Evolutionary conservation across 352 stramenopile genomes (phyloP).

Genomic region (Phytopythium chamaehyphon): DNA sequence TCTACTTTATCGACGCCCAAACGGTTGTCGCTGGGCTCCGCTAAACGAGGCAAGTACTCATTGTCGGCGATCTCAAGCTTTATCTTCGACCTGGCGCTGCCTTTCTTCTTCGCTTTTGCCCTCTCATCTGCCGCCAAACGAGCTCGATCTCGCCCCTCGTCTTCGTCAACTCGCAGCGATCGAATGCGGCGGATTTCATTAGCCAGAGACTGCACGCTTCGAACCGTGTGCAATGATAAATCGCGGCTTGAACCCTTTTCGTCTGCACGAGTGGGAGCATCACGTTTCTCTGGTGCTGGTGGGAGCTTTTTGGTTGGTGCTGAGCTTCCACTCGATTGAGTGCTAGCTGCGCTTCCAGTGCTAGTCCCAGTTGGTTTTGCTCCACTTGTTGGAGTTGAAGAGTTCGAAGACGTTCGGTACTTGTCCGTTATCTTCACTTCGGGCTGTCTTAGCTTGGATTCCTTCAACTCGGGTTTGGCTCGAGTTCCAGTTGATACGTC

Average conservation of each 20-base stretch:
- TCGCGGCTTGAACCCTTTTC: slow-evolving; percentile 31
- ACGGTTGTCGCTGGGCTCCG: slow-evolving; percentile 14
- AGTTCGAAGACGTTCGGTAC: slow-evolving; percentile 14
- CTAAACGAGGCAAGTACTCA: slow-evolving; percentile 8
- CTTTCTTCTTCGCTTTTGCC: slow-evolving; percentile 55
- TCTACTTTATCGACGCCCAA: background rate
- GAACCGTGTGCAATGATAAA: slow-evolving; percentile 49
- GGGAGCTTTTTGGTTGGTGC: slow-evolving; percentile 37
- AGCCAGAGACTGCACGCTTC: slow-evolving; percentile 76
- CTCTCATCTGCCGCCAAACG: slow-evolving; percentile 5
- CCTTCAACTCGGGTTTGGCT: slow-evolving; percentile 26
- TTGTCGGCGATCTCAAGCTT: slow-evolving; percentile 69
- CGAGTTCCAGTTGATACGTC: slow-evolving; percentile 11
- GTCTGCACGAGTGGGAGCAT: slow-evolving; percentile 27
- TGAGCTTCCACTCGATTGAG: background rate
- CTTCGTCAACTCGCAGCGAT: slow-evolving; percentile 45
- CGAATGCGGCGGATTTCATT: slow-evolving; percentile 78
- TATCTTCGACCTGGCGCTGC: slow-evolving; percentile 44
- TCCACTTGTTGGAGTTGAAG: background rate
- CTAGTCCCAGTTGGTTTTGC: background rate
- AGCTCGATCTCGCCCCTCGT: background rate
- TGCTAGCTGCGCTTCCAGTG: slow-evolving; percentile 8
- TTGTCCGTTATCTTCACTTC: slow-evolving; percentile 53
- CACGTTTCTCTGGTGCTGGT: slow-evolving; percentile 32
- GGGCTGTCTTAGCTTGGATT: slow-evolving; percentile 74